Percentiles rank a stretch among this genome's conserved stretches.
Conservation (phyloP, 352 stramenopile species). For the Phytopythium cucurbitacearum region DNA sequence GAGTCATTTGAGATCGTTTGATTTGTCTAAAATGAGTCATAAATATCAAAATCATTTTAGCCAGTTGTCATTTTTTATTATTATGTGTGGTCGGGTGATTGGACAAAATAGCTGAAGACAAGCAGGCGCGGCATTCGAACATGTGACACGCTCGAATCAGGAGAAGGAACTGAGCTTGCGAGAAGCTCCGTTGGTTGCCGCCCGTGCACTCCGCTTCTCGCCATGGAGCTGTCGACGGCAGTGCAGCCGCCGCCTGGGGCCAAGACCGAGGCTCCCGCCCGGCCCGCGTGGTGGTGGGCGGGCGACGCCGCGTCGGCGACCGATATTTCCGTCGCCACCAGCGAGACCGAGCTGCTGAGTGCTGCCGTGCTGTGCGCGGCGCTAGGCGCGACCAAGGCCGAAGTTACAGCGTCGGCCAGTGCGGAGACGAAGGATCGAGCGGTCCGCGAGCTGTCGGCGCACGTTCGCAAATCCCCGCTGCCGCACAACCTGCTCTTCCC, state of each 20-base stretch:
- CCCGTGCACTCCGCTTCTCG: neutral
- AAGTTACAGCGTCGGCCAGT: slow-evolving; percentile 6
- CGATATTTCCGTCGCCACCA: slow-evolving; percentile 19
- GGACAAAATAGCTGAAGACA: neutral
- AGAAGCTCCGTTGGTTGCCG: too few species aligned
- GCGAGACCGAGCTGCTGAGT: slow-evolving; percentile 60
- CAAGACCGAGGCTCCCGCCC: neutral
- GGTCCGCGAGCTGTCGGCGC: slow-evolving; percentile 37
- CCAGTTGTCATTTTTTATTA: too few species aligned
- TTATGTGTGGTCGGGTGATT: too few species aligned
- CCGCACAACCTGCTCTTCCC: slow-evolving; percentile 54
- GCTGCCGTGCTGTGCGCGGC: slow-evolving; percentile 69
- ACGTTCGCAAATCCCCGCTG: slow-evolving; percentile 56
- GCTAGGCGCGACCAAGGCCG: slow-evolving; percentile 25
- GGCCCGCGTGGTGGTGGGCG: slow-evolving; percentile 27
- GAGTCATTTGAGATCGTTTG: too few species aligned
- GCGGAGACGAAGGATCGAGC: slow-evolving; percentile 10
- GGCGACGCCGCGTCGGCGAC: slow-evolving; percentile 3
- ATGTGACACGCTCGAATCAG: neutral
- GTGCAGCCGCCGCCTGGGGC: neutral
- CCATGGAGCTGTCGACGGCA: neutral
- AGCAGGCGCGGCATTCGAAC: neutral
- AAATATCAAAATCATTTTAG: too few species aligned
- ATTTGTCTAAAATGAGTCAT: too few species aligned
- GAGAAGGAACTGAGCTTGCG: too few species aligned